Conservation (phyloP, 2,329 filamentous ascomycete species). For the Pseudogymnoascus sp. region DNA sequence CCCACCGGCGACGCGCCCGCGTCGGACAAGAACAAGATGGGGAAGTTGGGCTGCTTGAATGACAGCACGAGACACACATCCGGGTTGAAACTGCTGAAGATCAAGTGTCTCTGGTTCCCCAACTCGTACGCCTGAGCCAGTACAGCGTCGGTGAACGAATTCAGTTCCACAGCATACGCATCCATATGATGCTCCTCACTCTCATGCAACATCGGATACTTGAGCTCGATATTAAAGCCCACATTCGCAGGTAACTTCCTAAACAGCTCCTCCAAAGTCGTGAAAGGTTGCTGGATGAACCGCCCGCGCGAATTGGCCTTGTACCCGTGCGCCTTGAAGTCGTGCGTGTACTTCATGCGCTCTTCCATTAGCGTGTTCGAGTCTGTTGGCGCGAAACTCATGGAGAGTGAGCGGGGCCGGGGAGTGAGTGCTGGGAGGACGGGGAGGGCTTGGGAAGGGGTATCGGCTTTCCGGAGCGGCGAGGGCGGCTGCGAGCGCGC, state of each 20-base stretch:
- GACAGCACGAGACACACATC: conserved; percentile 90
- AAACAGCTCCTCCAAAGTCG: conserved; percentile 90
- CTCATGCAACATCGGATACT: conserved; percentile 97
- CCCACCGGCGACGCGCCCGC: conserved; percentile 74
- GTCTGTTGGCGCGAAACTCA: conserved; percentile 22
- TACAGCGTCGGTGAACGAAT: conserved; percentile 92
- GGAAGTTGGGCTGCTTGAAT: conserved; percentile 96
- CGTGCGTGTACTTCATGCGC: conserved; percentile 93
- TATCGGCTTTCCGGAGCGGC: conserved; percentile 26
- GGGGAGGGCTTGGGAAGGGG: conserved; percentile 17
- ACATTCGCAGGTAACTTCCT: conserved; percentile 70
- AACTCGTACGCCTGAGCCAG: conserved; percentile 74
- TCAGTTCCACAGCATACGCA: conserved; percentile 88
- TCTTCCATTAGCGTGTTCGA: conserved; percentile 44
- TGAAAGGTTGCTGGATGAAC: conserved; percentile 93
- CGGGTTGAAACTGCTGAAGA: conserved; percentile 89
- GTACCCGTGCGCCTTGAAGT: conserved; percentile 90
- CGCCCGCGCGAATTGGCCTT: conserved; percentile 91
- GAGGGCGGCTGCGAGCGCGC: conserved; percentile 36
- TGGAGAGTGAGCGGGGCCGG: conserved; percentile 28
- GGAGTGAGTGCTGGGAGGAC: conserved; percentile 11
- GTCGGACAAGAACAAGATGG: conserved; percentile 89
- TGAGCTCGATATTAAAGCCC: conserved; percentile 98
- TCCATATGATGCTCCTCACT: conserved; percentile 95
- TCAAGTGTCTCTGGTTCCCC: conserved; percentile 75